A percentile compares a stretch with the other conserved stretches of the same genome.
phyloP scores from a whole-genome alignment of 176 grass and related monocot genomes.

The Thinopyrum elongatum region DNA sequence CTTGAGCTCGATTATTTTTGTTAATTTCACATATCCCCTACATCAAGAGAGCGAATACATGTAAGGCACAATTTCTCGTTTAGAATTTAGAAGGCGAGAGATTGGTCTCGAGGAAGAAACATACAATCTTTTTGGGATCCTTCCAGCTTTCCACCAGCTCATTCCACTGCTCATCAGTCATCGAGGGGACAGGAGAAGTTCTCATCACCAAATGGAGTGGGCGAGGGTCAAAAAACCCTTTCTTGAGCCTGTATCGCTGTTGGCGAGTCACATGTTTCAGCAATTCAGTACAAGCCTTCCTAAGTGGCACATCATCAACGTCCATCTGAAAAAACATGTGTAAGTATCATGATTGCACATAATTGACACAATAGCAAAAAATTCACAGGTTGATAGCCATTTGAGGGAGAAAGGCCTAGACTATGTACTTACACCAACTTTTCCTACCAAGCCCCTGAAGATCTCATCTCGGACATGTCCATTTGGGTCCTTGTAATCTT shows the following conservation, averaged over 20 bases:
- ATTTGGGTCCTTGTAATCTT: not conserved
- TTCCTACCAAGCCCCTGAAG: not conserved
- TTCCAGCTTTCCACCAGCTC: not conserved
- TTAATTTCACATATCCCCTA: not conserved
- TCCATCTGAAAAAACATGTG: not conserved
- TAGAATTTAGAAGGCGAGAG: not conserved
- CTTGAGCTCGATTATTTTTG: not conserved
- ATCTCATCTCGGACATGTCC: not conserved
- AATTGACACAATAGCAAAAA: not conserved
- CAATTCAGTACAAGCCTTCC: not conserved
- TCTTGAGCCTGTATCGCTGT: not conserved
- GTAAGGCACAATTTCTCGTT: not conserved
- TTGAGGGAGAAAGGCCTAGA: not conserved
- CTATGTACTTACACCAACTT: not conserved
- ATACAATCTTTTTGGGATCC: not conserved
- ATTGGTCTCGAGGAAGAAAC: not conserved
- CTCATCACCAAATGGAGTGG: not conserved
- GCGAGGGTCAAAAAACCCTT: not conserved
- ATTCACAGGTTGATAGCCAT: not conserved
- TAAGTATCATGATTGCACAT: not conserved
- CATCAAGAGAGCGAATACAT: not conserved
- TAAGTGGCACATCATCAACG: not conserved
- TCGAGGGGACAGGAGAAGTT: not conserved
- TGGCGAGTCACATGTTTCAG: not conserved
- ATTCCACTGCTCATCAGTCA: not conserved